Evolutionary conservation across 192 early-diverging fungal genomes (phyloP), one percentile per base, ranked within the genome.

Genomic region (Backusella parvicylindrica): DNA sequence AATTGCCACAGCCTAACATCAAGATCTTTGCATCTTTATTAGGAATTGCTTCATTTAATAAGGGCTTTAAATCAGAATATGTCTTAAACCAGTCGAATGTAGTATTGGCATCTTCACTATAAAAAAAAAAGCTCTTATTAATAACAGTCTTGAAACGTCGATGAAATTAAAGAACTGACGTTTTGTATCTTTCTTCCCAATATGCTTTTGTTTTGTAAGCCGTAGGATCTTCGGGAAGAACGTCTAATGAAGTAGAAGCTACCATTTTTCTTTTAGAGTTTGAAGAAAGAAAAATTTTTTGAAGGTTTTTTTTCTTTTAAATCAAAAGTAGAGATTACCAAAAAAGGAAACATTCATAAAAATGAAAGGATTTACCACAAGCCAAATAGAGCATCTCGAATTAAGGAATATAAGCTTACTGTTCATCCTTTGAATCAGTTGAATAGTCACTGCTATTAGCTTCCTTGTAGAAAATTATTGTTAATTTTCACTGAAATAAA

Each of bases 41-140:
- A 30, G 78, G 79, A 40, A 93, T 85, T 33, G 84, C 71, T 75
- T 82, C 56, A 68, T 78, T 80, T 23, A 95, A 78, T 49, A 92
- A 76, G 56, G 88, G 87, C 71, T 91, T 84, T 63, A 95, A 75
- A 35, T 94, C 91, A 68, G 83, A 78, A 83, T 91, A 95, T 21
- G 90, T 92, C 81, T 94, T 94, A 82, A 95, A 95, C 95, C 95
- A 97, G 84, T 96, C 95, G 81, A 95, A 97, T 0, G 88, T 88
- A 37, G 76, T 83, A 40, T 47, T 79, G 72, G 66, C 74, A 37
- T 75, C 80, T 77, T 82, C 84, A 69, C 84, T 89, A 75, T 71
- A 68, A 75, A 63, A 33, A 16, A 26, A 33, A 13, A 26, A 6
- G 33, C 6, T 35, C 4, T n/a, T 4, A 47, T 47, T n/a, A 47